A percentile compares a stretch with the other conserved stretches of the same genome.
Evolutionary conservation across 1,284 basidiomycete genomes (phyloP).

Genomic region (Irpex sp.): DNA sequence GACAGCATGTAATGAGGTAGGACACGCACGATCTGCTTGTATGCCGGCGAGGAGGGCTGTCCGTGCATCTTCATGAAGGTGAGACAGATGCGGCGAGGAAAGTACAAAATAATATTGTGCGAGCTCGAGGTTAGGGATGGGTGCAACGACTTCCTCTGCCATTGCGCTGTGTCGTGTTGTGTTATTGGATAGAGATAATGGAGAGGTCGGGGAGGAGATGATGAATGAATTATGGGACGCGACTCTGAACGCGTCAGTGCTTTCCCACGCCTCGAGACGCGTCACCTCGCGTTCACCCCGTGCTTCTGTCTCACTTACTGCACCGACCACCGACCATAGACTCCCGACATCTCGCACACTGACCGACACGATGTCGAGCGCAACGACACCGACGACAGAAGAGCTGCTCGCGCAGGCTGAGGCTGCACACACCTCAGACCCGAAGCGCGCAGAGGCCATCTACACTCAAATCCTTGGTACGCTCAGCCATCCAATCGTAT

Average conservation of each 20-base stretch:
- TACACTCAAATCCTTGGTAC: constrained; percentile 64
- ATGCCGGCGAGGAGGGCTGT: constrained; percentile 73
- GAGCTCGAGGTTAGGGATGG: constrained; percentile 80
- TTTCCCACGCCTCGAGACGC: constrained; percentile 34
- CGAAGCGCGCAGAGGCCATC: constrained; percentile 53
- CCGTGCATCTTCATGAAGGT: constrained; percentile 65
- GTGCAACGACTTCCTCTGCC: constrained; percentile 81
- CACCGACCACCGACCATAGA: neutral
- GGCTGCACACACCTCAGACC: constrained; percentile 33
- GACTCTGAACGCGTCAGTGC: constrained; percentile 27
- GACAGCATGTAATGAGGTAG: too few relatives aligned
- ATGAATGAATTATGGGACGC: constrained; percentile 6
- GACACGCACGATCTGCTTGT: constrained; percentile 72
- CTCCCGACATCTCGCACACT: constrained; percentile 13
- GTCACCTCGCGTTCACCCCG: constrained; percentile 26
- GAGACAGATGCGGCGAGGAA: constrained; percentile 51
- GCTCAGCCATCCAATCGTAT: neutral
- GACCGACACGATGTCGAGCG: constrained; percentile 12
- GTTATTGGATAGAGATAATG: neutral
- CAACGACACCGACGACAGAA: constrained; percentile 35
- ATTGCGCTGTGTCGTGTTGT: constrained; percentile 38
- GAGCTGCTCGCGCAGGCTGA: constrained; percentile 51
- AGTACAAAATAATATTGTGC: constrained; percentile 77
- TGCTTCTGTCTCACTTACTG: constrained; percentile 10
- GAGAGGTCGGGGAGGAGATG: neutral